Percentiles rank a stretch among this genome's conserved stretches.
Evolutionary conservation across 108 stramenopile genomes (phyloP).

Genomic region (Nitzschia sp.): DNA sequence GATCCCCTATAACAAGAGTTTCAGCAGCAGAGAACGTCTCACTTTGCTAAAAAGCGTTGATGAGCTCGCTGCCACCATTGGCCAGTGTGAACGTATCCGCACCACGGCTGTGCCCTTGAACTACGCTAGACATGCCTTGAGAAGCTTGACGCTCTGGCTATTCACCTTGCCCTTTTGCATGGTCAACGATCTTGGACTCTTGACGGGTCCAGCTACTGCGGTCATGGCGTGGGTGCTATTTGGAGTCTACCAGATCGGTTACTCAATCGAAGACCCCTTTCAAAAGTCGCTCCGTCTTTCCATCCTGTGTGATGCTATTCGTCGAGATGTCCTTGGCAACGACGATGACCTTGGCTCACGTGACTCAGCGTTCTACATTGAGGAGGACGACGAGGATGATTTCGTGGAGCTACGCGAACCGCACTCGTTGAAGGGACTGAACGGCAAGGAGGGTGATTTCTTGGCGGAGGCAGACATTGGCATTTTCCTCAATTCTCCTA

Average conservation of each 20-base stretch:
- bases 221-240: constrained; percentile 91
- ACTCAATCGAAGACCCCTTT: constrained; percentile 95
- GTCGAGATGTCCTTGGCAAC: constrained; percentile 70
- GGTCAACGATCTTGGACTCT: constrained; percentile 71
- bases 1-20: constrained; percentile 65
- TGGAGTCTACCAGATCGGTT: constrained; percentile 94
- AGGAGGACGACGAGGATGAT: constrained; percentile 2
- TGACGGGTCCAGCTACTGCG: constrained; percentile 85
- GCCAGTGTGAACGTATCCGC: constrained; percentile 92
- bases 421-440: constrained; percentile 3
- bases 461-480: background rate
- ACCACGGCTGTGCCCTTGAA: constrained; percentile 96
- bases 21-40: constrained; percentile 82
- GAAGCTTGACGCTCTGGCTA: constrained; percentile 90
- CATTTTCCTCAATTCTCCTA: background rate
- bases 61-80: constrained; percentile 75
- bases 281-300: constrained; percentile 81
- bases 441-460: background rate
- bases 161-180: constrained; percentile 88
- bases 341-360: background rate
- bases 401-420: background rate
- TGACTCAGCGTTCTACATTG: constrained; percentile 5
- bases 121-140: constrained; percentile 91
- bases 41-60: constrained; percentile 75
- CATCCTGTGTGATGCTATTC: constrained; percentile 80